Conservation (phyloP, 148 eudicot genomes). For the Silene conica region DNA sequence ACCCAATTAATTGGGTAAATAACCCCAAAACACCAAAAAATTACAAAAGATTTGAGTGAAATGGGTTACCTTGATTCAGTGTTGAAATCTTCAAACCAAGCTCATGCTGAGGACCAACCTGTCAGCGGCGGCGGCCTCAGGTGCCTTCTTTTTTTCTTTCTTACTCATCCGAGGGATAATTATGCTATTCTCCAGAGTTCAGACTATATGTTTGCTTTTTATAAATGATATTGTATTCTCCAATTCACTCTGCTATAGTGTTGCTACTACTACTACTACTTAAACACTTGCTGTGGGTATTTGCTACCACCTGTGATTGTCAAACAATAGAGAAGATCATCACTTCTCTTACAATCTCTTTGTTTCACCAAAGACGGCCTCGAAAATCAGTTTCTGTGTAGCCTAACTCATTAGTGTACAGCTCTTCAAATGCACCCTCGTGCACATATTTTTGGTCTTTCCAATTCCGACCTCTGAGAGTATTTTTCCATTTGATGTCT, state of each 20-base stretch:
- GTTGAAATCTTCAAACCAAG: slow-evolving; percentile 59
- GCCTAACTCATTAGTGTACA: not conserved
- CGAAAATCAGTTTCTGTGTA: not conserved
- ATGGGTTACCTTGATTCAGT: slow-evolving; percentile 92
- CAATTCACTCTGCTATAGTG: no score
- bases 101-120: slow-evolving; percentile 59
- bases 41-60: no score
- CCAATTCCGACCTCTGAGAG: not conserved
- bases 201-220: not conserved
- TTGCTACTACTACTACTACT: not conserved
- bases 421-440: no score
- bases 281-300: not conserved
- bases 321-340: not conserved
- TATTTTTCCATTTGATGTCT: not conserved
- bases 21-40: no score
- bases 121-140: slow-evolving; percentile 89
- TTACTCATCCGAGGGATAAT: not conserved
- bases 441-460: not conserved
- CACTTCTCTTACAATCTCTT: not conserved
- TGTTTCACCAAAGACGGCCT: not conserved
- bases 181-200: not conserved
- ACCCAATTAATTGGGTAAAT: no score
- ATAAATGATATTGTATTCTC: not conserved
- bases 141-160: slow-evolving; percentile 24
- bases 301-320: not conserved